Conservation (phyloP, 257 asterid genomes). For the Nicotiana obtusifolia region DNA sequence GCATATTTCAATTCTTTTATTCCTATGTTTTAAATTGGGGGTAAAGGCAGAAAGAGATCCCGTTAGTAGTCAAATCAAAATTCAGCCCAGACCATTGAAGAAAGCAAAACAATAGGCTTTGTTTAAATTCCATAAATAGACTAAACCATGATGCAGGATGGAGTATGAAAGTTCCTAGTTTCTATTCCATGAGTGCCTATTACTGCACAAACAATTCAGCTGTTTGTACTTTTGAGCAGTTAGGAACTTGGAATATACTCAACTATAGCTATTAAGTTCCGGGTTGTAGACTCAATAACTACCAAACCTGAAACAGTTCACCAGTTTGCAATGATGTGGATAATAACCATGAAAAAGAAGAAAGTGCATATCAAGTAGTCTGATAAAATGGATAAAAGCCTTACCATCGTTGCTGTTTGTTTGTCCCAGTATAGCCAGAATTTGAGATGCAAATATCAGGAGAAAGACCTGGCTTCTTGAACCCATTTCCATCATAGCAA, state of each 20-base stretch:
- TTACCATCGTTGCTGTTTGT: constrained; percentile 55
- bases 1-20: not conserved
- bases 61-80: not conserved
- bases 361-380: not conserved
- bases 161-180: not conserved
- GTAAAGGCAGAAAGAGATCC: not conserved
- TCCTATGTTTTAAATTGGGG: not conserved
- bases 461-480: constrained; percentile 21
- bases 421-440: constrained; percentile 26
- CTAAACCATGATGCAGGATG: not conserved
- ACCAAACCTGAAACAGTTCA: not conserved
- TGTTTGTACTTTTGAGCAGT: not conserved
- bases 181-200: not conserved
- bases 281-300: not conserved
- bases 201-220: not conserved
- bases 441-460: constrained; percentile 32
- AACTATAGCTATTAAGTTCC: not conserved
- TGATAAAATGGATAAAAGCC: constrained; percentile 11
- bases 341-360: not conserved
- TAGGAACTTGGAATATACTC: not conserved
- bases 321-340: not conserved
- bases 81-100: not conserved
- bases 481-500: constrained; percentile 35
- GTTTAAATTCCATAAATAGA: not conserved
- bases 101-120: not conserved